Evolutionary conservation across 139 green algal genomes (phyloP).

Genomic region (Gonium pectorale): DNA sequence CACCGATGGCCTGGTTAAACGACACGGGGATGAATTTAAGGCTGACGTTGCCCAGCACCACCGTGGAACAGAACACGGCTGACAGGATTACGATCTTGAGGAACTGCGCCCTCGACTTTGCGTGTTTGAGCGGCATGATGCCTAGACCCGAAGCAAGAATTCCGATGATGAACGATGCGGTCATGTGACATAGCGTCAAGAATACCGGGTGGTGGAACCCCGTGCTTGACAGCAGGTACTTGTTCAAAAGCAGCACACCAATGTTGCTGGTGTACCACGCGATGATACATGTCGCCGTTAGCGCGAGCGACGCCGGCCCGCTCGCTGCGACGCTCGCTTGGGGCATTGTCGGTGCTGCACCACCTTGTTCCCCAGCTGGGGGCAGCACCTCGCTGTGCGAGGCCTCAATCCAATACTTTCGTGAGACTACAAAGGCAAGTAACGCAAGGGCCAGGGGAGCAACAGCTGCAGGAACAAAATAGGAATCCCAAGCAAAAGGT

Average conservation of each 20-base stretch:
- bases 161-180: slow-evolving; percentile 80
- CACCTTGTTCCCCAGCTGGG: too few species aligned
- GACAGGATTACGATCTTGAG: slow-evolving; percentile 82
- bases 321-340: too few species aligned
- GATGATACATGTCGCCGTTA: too few species aligned
- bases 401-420: too few species aligned
- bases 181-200: slow-evolving; percentile 96
- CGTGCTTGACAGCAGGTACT: slow-evolving; percentile 88
- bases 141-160: slow-evolving; percentile 59
- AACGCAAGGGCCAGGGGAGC: too few species aligned
- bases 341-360: too few species aligned
- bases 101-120: slow-evolving; percentile 79
- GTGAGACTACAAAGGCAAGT: too few species aligned
- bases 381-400: too few species aligned
- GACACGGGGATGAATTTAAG: slow-evolving; percentile 80
- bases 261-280: slow-evolving; percentile 94
- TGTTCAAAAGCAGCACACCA: slow-evolving; percentile 95
- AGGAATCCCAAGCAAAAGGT: too few species aligned
- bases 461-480: too few species aligned
- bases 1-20: slow-evolving; percentile 94
- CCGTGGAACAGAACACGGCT: slow-evolving; percentile 87
- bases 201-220: slow-evolving; percentile 83
- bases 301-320: too few species aligned
- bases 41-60: slow-evolving; percentile 93
- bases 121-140: slow-evolving; percentile 70